Evolutionary conservation across 2,329 filamentous ascomycete species (phyloP).

Genomic region (Monilinia fructigena): DNA sequence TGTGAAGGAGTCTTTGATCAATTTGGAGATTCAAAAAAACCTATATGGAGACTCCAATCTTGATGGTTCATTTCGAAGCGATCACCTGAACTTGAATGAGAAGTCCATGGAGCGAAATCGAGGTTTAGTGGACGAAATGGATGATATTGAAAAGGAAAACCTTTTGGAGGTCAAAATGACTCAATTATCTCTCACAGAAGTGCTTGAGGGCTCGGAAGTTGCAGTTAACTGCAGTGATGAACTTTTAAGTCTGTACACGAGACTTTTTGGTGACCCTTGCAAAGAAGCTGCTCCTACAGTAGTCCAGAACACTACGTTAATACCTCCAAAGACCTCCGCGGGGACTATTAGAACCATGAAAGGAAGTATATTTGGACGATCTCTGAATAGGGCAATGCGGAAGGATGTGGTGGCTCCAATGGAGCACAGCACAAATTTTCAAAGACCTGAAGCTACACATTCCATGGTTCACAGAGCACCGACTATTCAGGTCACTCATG

Average conservation of each 20-base stretch:
- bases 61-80: constrained; percentile 55
- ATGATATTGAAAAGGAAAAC: constrained; percentile 77
- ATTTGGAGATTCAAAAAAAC: constrained; percentile 68
- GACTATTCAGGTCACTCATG: constrained; percentile 73
- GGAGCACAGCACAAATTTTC: constrained; percentile 38
- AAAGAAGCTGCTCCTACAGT: constrained; percentile 30
- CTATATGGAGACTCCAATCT: constrained; percentile 64
- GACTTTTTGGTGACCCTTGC: constrained; percentile 70
- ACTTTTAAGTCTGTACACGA: constrained; percentile 75
- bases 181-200: constrained; percentile 78
- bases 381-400: constrained; percentile 43
- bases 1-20: constrained; percentile 92
- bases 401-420: constrained; percentile 44
- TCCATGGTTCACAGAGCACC: constrained; percentile 48
- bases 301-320: background rate
- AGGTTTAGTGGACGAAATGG: constrained; percentile 75
- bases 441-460: constrained; percentile 38
- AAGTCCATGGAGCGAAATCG: constrained; percentile 36
- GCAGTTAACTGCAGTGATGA: constrained; percentile 89
- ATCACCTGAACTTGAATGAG: constrained; percentile 57
- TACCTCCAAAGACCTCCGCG: constrained; percentile 64
- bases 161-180: constrained; percentile 97
- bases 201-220: constrained; percentile 76
- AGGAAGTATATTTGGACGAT: constrained; percentile 75
- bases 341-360: constrained; percentile 69